Evolutionary conservation across 2,329 filamentous ascomycete genomes (phyloP).

Genomic region (Exophiala sideris): DNA sequence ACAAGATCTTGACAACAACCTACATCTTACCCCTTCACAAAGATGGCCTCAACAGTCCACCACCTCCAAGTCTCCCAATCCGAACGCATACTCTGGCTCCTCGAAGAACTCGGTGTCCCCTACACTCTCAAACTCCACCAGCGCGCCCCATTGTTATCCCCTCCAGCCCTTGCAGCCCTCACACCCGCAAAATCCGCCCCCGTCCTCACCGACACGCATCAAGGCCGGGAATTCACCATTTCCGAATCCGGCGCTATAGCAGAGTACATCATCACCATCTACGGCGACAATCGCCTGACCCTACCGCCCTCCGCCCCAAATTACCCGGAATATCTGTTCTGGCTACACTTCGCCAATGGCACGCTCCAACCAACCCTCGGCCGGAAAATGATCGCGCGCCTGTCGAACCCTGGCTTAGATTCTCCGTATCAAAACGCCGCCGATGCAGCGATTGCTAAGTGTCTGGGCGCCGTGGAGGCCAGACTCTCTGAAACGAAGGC

Average conservation of each 20-base stretch:
- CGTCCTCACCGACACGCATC: conserved; percentile 52
- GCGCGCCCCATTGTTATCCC: conserved; percentile 44
- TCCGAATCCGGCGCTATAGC: conserved; percentile 59
- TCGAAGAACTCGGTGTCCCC: conserved; percentile 59
- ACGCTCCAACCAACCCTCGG: conserved; percentile 42
- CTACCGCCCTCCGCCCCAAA: conserved; percentile 44
- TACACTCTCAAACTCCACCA: conserved; percentile 52
- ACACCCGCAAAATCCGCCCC: conserved; percentile 57
- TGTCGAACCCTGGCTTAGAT: conserved; percentile 32
- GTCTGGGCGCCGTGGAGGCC: conserved; percentile 48
- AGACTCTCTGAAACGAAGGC: conserved; percentile 43
- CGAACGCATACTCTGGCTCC: conserved; percentile 62
- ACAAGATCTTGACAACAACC: too few relatives aligned
- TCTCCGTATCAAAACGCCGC: conserved; percentile 33
- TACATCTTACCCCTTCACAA: background rate
- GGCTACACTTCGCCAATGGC: conserved; percentile 58
- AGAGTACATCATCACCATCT: conserved; percentile 59
- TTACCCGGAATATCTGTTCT: conserved; percentile 63
- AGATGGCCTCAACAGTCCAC: conserved; percentile 42
- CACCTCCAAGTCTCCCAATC: conserved; percentile 60
- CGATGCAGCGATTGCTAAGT: conserved; percentile 35
- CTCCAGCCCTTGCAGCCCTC: conserved; percentile 38
- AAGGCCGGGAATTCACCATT: conserved; percentile 39
- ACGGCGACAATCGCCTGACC: conserved; percentile 51
- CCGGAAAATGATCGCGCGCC: conserved; percentile 37